phyloP scores from a whole-genome alignment of 163 green algal species.

The Volvox carteri region DNA sequence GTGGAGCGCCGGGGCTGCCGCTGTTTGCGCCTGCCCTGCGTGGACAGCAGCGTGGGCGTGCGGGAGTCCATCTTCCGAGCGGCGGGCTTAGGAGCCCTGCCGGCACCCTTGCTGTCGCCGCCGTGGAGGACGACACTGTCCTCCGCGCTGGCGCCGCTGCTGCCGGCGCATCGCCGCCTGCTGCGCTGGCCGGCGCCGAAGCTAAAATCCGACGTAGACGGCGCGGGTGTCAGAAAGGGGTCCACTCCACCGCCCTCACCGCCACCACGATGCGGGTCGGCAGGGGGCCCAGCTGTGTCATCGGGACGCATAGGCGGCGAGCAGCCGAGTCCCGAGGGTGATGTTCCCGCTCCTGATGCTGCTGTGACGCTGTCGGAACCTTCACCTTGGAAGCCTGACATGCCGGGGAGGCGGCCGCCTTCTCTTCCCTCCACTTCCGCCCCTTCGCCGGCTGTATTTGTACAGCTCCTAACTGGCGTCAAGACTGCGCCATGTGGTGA shows the following conservation, averaged over 20 bases:
- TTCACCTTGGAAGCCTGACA: no score
- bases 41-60: conserved; percentile 16
- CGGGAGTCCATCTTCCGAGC: conserved; percentile 19
- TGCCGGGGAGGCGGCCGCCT: no score
- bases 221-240: background rate
- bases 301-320: background rate
- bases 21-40: conserved; percentile 47
- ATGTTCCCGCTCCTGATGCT: background rate
- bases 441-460: background rate
- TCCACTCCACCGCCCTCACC: background rate
- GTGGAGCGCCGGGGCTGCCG: conserved; percentile 6
- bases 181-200: background rate
- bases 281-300: background rate
- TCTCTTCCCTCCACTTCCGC: background rate
- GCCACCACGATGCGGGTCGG: background rate
- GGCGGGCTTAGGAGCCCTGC: background rate
- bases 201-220: background rate
- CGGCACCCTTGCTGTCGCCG: background rate
- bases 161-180: background rate
- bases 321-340: background rate
- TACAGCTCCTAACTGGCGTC: background rate
- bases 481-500: background rate
- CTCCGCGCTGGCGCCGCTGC: background rate
- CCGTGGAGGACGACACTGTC: background rate
- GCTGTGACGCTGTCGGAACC: background rate